These are phyloP conservation scores for Flueggea neowawraea DNA, from an alignment of 441 rosid genomes.

Conservation along the genomic window DNA sequence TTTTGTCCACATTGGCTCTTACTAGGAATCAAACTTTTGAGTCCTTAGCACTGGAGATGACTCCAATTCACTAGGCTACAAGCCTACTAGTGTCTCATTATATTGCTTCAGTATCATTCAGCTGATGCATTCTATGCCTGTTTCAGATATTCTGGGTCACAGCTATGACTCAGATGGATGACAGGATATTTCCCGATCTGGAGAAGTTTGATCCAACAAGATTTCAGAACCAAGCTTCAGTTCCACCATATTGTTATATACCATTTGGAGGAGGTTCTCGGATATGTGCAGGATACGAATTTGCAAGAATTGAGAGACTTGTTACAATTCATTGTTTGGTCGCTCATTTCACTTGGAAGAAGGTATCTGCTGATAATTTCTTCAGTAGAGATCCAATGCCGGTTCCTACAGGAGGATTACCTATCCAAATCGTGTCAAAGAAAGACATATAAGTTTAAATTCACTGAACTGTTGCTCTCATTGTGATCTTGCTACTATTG, in stretches of 20 bases:
- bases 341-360: slow-evolving; percentile 35
- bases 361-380: slow-evolving; percentile 19
- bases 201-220: slow-evolving; percentile 40
- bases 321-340: slow-evolving; percentile 34
- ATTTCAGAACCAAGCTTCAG: slow-evolving; percentile 35
- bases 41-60: too few species aligned
- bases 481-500: too few species aligned
- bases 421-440: slow-evolving; percentile 28
- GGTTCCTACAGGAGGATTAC: too few species aligned
- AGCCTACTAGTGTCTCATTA: too few species aligned
- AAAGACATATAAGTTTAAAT: slow-evolving; percentile 22
- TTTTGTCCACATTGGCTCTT: background rate
- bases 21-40: too few species aligned
- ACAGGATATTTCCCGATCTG: slow-evolving; percentile 39
- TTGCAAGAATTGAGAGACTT: slow-evolving; percentile 45
- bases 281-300: slow-evolving; percentile 52
- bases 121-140: too few species aligned
- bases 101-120: background rate
- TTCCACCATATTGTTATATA: slow-evolving; percentile 44
- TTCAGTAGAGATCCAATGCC: slow-evolving; percentile 41
- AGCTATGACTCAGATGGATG: slow-evolving; percentile 42
- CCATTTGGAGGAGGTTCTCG: slow-evolving; percentile 51
- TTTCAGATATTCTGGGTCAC: slow-evolving; percentile 46
- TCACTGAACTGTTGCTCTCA: too few species aligned
- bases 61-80: too few species aligned